Percentiles rank a stretch among this genome's conserved stretches.
Evolutionary conservation across 106 monocot species (phyloP).

Genomic region (Posidonia australis): DNA sequence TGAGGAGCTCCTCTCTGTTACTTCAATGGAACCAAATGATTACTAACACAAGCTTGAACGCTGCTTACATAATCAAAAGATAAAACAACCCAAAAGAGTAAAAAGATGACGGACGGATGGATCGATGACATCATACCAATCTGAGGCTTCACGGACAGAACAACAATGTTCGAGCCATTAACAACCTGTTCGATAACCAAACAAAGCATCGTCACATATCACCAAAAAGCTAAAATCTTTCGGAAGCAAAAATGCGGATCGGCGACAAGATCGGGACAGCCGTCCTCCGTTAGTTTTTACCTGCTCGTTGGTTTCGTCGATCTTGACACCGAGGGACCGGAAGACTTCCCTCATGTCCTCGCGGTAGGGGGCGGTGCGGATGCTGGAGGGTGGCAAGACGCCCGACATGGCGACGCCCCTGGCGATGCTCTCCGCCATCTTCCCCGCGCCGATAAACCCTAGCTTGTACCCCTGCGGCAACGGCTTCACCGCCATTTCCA

Average conservation of each 20-base stretch:
- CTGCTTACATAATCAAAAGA: not conserved
- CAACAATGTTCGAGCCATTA: constrained; percentile 49
- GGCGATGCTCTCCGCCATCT: constrained; percentile 94
- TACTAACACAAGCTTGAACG: not conserved
- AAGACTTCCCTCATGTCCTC: constrained; percentile 43
- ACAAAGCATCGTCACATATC: not conserved
- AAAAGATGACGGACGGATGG: no score
- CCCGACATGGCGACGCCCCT: constrained; percentile 59
- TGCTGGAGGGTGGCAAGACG: constrained; percentile 43
- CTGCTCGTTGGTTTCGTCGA: constrained; percentile 47
- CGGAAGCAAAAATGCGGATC: not conserved
- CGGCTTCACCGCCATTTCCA: constrained; percentile 2
- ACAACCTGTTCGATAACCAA: constrained; percentile 40
- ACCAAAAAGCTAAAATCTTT: no score
- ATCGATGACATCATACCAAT: constrained; percentile 36
- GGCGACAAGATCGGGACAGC: not conserved
- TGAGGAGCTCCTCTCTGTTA: not conserved
- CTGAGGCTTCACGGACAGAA: constrained; percentile 94
- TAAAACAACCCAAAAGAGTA: no score
- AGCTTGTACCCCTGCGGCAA: constrained; percentile 35
- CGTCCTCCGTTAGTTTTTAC: constrained; percentile 5
- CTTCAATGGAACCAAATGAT: not conserved
- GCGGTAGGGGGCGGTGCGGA: constrained; percentile 49
- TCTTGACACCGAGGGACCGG: constrained; percentile 49
- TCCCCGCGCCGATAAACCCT: constrained; percentile 82